Percentiles rank a stretch among this genome's conserved stretches.
Conservation (phyloP, 345 rosid species). For the Populus tremula region DNA sequence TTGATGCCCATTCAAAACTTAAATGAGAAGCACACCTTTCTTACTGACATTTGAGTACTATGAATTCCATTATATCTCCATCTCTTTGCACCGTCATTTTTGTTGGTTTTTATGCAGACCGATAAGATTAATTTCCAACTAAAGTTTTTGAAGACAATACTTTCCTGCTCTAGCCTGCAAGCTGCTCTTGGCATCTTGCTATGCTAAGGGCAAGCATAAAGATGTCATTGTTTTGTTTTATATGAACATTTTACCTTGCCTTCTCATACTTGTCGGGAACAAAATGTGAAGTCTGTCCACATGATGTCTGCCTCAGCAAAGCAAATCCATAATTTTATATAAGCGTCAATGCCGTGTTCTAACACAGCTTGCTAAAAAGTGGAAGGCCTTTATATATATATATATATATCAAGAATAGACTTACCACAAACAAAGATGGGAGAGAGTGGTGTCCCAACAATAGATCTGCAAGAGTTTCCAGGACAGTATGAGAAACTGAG, state of each 20-base stretch:
- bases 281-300: neutral
- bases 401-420: neutral
- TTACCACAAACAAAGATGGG: constrained; percentile 3
- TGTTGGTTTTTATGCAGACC: neutral
- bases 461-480: constrained; percentile 51
- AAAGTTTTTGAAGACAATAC: neutral
- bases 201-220: neutral
- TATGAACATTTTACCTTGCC: neutral
- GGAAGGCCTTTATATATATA: neutral
- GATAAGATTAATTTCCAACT: neutral
- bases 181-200: neutral
- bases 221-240: neutral
- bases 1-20: neutral
- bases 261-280: neutral
- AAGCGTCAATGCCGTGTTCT: neutral
- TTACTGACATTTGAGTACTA: neutral
- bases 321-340: neutral
- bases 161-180: neutral
- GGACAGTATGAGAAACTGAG: constrained; percentile 37
- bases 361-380: neutral
- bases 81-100: neutral
- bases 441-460: constrained; percentile 32
- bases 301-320: neutral
- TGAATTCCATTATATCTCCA: neutral
- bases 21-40: neutral